These are phyloP conservation scores for Fusarium robinianum DNA, from an alignment of 2,329 filamentous ascomycete species.

Conservation along the genomic window DNA sequence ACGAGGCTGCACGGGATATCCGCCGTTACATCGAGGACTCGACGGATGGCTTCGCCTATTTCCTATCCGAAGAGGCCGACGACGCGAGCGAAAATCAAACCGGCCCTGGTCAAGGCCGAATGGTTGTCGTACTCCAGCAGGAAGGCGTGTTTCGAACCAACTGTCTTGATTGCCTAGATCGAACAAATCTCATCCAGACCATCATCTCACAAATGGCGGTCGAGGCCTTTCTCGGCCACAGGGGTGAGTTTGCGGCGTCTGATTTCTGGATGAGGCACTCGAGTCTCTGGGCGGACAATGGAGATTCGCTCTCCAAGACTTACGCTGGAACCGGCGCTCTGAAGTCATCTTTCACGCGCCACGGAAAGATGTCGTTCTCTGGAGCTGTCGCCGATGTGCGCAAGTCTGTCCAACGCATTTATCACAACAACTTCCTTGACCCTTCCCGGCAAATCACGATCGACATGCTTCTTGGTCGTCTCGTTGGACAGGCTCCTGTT, in stretches of 20 bases:
- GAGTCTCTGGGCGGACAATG: constrained; percentile 95
- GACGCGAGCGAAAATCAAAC: constrained; percentile 52
- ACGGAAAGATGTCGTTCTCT: constrained; percentile 93
- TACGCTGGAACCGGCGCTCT: constrained; percentile 96
- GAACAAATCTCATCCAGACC: constrained; percentile 94
- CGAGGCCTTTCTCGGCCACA: constrained; percentile 78
- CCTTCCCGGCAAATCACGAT: constrained; percentile 93
- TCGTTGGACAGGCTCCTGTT: constrained; percentile 82
- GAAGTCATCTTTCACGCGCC: constrained; percentile 92
- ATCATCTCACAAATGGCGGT: constrained; percentile 94
- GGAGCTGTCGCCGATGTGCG: constrained; percentile 93
- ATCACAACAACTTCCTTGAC: constrained; percentile 97
- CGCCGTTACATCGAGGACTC: constrained; percentile 76
- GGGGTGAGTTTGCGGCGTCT: constrained; percentile 67
- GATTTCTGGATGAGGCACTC: constrained; percentile 95
- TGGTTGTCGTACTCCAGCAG: constrained; percentile 80
- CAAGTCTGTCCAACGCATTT: constrained; percentile 91
- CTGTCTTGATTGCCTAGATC: constrained; percentile 92
- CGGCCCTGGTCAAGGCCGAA: constrained; percentile 47
- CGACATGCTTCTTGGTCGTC: constrained; percentile 83
- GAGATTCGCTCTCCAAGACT: constrained; percentile 89
- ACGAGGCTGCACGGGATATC: constrained; percentile 88
- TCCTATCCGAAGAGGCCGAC: constrained; percentile 74
- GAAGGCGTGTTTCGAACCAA: constrained; percentile 96
- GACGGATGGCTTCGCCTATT: constrained; percentile 90